Evolutionary conservation across 768 basidiomycete species (phyloP).

Genomic region (Lentinula sp.): DNA sequence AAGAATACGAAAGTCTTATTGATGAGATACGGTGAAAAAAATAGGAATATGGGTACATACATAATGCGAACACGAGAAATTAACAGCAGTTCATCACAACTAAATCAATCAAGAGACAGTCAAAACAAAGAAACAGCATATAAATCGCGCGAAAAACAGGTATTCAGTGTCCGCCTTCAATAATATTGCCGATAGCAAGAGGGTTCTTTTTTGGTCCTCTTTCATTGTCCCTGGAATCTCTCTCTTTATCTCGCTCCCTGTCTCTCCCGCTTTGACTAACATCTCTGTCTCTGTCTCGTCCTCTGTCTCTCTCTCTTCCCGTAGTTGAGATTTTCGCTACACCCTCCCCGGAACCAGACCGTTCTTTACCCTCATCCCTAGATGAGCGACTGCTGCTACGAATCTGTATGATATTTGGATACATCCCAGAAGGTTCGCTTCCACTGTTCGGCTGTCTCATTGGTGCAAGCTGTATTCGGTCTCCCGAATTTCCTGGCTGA

Average conservation of each 20-base stretch:
- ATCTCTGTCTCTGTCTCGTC: neutral
- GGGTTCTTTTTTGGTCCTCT: constrained; percentile 3
- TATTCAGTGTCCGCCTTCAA: neutral
- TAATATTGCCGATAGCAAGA: constrained; percentile 3
- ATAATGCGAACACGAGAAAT: too few relatives aligned
- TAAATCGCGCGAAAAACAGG: neutral
- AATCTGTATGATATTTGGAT: constrained; percentile 2
- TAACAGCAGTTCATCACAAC: neutral
- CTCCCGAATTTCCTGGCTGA: constrained; percentile 8
- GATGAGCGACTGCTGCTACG: constrained; percentile 1
- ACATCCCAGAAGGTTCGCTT: neutral
- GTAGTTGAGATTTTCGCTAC: neutral
- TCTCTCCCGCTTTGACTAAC: neutral
- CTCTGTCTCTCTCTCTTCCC: neutral
- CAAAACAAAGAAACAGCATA: neutral
- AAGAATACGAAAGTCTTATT: too few relatives aligned
- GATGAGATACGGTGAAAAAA: too few relatives aligned
- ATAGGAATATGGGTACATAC: too few relatives aligned
- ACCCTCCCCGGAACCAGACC: neutral
- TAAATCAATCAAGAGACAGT: neutral
- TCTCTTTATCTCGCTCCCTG: neutral
- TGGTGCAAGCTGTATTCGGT: constrained; percentile 29
- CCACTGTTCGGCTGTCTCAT: constrained; percentile 11
- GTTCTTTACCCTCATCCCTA: neutral
- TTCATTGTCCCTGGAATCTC: neutral